Percentiles rank a stretch among this genome's conserved stretches.
phyloP scores from a whole-genome alignment of 257 asterid genomes.

The Lithospermum erythrorhizon region DNA sequence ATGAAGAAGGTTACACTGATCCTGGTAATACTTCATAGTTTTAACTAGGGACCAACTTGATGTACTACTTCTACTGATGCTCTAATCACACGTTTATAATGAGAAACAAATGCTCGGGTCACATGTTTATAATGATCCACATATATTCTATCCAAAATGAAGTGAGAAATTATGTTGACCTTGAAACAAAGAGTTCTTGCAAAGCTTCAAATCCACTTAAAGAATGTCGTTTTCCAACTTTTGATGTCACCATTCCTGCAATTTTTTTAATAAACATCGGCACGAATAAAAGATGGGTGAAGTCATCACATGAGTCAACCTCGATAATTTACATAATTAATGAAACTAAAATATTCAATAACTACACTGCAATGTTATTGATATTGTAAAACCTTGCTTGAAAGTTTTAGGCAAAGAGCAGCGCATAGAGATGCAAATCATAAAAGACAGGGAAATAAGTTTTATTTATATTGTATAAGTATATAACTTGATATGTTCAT shows the following conservation, averaged over 20 bases:
- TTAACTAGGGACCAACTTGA: neutral
- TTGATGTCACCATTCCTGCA: slow-evolving; percentile 94
- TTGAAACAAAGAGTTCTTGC: slow-evolving; percentile 68
- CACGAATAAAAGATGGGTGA: neutral
- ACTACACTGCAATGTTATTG: neutral
- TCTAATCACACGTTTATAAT: no score
- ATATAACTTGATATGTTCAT: no score
- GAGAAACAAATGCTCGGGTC: neutral
- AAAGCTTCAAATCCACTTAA: slow-evolving; percentile 81
- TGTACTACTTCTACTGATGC: no score
- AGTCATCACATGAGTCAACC: neutral
- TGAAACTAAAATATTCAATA: neutral
- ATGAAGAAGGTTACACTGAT: slow-evolving; percentile 16
- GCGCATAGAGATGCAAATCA: neutral
- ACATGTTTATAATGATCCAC: neutral
- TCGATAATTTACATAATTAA: neutral
- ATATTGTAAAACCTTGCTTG: neutral
- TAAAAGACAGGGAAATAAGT: no score
- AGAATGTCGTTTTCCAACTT: slow-evolving; percentile 93
- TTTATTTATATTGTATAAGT: no score
- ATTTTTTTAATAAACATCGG: slow-evolving; percentile 14
- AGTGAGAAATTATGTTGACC: slow-evolving; percentile 30
- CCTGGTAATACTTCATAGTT: neutral
- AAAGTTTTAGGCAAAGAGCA: neutral
- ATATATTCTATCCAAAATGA: neutral